Base-by-base conservation (phyloP, 192 early-diverging fungal genomes). In the Coemansia sp. region DNA sequence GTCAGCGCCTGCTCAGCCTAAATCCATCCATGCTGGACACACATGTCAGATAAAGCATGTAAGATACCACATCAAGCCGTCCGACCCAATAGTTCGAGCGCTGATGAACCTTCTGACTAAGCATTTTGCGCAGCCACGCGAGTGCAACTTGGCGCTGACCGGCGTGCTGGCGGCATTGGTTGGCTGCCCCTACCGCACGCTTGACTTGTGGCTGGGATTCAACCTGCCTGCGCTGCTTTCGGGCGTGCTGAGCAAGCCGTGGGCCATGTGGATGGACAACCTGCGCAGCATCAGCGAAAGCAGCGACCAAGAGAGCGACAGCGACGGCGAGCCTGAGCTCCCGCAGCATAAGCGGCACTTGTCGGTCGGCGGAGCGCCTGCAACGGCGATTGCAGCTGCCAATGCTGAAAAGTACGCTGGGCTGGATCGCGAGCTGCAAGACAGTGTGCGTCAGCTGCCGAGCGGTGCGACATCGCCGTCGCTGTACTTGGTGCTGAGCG, bases 101-200 rank as follows among this genome's bases (percentile, higher is more conserved):
- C 78, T 92, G 41, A 75, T 92, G 54, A 77, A 76, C 23, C 72
- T 87, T n/a, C 75, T 90, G 32, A 80, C 86, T 38, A 85, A 87
- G 55, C 94, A 95, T 64, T 95, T 95, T 79, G 85, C 86, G 0
- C 94, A 98, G 62, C 88, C 92, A 21, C 89, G 88, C 23, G 89
- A 90, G 27, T 86, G 95, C 62, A 98, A 98, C 68, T 69, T 98
- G 70, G 93, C 94, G 0, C 75, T 98, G 23, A 98, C 96, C 0
- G 93, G 93, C 23, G 90, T 95, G 23, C 73, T 98, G 25, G 86
- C 91, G 0, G 89, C 91, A n/a, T 75, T 98, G 57, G 88, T 89
- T 1, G 75, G 92, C 5, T 92, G 90, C 47, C 88, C 88, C 1
- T 85, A 86, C 59, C 81, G 89, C 5, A 88, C 87, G 29, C 69